These are phyloP conservation scores for Excoecaria cochinchinensis DNA, from an alignment of 345 rosid genomes.

Conservation along the genomic window DNA sequence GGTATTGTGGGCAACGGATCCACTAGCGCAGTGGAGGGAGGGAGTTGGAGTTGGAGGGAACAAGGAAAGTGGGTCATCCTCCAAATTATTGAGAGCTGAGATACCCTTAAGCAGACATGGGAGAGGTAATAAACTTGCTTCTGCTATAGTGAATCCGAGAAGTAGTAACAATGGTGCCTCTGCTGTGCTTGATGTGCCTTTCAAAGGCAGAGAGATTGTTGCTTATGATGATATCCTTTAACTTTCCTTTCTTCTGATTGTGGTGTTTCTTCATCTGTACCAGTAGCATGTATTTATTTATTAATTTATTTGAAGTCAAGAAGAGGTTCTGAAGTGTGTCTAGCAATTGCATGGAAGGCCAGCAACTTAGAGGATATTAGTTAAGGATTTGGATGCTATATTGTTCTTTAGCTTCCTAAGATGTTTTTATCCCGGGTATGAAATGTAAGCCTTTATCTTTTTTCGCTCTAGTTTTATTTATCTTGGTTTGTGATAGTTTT, in stretches of 20 bases:
- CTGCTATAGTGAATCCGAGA: constrained; percentile 63
- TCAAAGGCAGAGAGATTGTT: constrained; percentile 61
- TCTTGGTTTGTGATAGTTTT: neutral
- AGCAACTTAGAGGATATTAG: constrained; percentile 15
- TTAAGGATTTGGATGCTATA: neutral
- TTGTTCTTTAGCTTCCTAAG: neutral
- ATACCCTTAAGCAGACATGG: constrained; percentile 74
- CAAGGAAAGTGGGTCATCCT: constrained; percentile 42
- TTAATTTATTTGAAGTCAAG: neutral
- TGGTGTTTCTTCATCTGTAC: neutral
- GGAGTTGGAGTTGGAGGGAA: constrained; percentile 45
- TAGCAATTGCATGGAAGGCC: constrained; percentile 1
- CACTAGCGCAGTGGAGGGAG: constrained; percentile 70
- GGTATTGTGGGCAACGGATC: constrained; percentile 78
- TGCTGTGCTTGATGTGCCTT: constrained; percentile 35
- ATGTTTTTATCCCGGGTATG: neutral
- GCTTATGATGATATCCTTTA: constrained; percentile 81
- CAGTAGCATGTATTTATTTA: neutral
- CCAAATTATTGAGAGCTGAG: constrained; percentile 70
- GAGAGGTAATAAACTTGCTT: constrained; percentile 67
- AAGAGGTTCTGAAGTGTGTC: neutral
- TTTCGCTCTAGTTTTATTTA: neutral
- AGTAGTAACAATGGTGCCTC: constrained; percentile 14
- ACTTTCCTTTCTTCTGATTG: neutral
- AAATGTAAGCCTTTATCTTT: neutral